Percentiles rank a stretch among this genome's conserved stretches.
These are phyloP conservation scores for Cryphonectria japonica DNA, from an alignment of 2,329 filamentous ascomycete species.

Conservation along the genomic window DNA sequence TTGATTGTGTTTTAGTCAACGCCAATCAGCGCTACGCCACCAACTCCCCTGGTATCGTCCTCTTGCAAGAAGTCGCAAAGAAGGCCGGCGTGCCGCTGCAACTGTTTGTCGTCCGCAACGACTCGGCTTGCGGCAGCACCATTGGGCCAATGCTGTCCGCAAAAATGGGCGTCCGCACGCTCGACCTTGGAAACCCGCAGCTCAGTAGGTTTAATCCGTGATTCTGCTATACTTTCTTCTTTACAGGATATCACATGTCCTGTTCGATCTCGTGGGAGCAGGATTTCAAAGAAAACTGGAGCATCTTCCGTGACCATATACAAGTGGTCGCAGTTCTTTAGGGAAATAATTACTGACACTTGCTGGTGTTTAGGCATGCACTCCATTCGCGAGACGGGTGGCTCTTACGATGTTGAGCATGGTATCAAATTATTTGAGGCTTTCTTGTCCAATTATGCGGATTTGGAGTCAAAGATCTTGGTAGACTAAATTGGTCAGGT, in stretches of 20 bases:
- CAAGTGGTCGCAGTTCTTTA: too few relatives aligned
- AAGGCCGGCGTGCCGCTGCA: constrained; percentile 81
- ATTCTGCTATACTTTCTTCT: not conserved
- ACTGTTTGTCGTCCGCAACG: constrained; percentile 94
- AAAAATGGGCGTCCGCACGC: constrained; percentile 80
- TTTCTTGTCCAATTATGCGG: constrained; percentile 86
- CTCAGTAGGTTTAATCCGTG: constrained; percentile 49
- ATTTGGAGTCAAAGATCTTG: constrained; percentile 79
- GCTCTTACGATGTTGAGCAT: constrained; percentile 83
- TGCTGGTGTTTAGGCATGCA: constrained; percentile 69
- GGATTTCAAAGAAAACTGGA: too few relatives aligned
- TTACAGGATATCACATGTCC: too few relatives aligned
- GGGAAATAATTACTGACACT: not conserved
- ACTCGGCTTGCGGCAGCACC: constrained; percentile 91
- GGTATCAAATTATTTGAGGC: constrained; percentile 83
- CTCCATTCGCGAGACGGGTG: constrained; percentile 91
- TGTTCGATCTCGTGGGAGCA: too few relatives aligned
- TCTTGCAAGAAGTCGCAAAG: constrained; percentile 85
- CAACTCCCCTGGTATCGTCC: constrained; percentile 91
- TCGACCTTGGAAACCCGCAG: constrained; percentile 93
- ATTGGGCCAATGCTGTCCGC: constrained; percentile 97
- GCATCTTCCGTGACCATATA: not conserved
- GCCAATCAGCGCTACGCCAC: constrained; percentile 97
- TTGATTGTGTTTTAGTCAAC: constrained; percentile 61
- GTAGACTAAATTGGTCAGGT: constrained; percentile 63